A percentile compares a stretch with the other conserved stretches of the same genome.
Evolutionary conservation across 129 eudicot genomes (phyloP).

Genomic region (Kitagawia praeruptora): DNA sequence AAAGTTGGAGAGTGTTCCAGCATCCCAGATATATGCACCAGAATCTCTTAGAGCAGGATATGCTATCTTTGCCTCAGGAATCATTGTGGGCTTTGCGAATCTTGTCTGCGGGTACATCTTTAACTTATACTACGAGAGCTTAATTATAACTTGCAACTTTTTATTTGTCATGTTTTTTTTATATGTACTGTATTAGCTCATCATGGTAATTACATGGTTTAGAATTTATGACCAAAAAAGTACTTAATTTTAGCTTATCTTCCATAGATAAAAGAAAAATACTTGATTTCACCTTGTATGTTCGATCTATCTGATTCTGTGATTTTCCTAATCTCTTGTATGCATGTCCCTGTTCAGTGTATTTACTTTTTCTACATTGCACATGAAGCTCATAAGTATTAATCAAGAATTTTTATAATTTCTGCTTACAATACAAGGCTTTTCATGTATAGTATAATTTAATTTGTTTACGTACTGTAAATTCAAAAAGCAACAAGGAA

Average conservation of each 20-base stretch:
- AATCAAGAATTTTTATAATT: background rate
- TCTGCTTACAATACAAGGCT: background rate
- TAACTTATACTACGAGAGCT: background rate
- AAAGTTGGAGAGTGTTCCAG: conserved; percentile 86
- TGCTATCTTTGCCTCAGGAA: conserved; percentile 92
- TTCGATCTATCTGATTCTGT: background rate
- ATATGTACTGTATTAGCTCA: background rate
- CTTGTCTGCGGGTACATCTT: conserved; percentile 87
- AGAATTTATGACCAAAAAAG: background rate
- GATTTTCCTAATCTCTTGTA: background rate
- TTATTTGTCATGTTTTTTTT: background rate
- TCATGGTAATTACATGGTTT: background rate
- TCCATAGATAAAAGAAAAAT: background rate
- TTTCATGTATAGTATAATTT: background rate
- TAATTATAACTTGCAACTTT: background rate
- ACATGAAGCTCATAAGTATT: background rate
- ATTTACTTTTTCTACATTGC: background rate
- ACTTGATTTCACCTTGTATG: background rate
- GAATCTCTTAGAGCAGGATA: conserved; percentile 97
- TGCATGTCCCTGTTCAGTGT: background rate
- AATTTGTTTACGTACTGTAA: background rate
- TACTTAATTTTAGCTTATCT: background rate
- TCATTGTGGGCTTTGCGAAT: conserved; percentile 94
- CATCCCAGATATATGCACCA: conserved; percentile 64
- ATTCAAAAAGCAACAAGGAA: background rate